Evolutionary conservation across 345 rosid species (phyloP), one percentile per base, ranked within the genome.

Genomic region (Brassica cretica): DNA sequence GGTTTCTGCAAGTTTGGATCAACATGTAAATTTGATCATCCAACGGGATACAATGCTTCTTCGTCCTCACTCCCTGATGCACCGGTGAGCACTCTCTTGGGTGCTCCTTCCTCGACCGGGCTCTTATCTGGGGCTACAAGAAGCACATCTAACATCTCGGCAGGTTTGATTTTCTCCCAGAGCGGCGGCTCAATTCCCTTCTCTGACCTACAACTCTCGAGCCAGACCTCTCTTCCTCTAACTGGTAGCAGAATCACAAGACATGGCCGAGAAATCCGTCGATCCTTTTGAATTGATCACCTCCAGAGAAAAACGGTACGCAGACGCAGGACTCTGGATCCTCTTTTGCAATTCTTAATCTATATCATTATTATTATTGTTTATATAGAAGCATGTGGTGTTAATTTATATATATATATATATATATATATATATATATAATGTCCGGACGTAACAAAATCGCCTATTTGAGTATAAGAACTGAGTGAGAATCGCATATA

Each of bases 21-120:
- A 18, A 85, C 88, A 27, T 91, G 96, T 88, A 91, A 86, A 78
- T 93, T 88, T 67, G 91, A 93, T 82, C 98, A 91, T 84, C 95
- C 97, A 55, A 66, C 89, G 82, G 92, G 86, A 83, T 91, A 91
- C 88, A 93, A 90, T 77, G 90, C 95, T 41, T 93, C 98, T 8
- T 91, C 95, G 1, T 93, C 98, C 15, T 90, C 98, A 51, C 94
- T 93, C 15, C 74, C 88, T 69, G 98, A 93, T 73, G 85, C 87
- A 82, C 95, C 98, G 0, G 92, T 91, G 76, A 91, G 91, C 76
- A 85, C 97, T 74, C 88, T 88, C 72, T 74, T 90, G 2, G 91
- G 85, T 39, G 84, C 89, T 3, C 77, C 93, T 6, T 84, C 93
- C 5, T 82, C 89, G 67, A 80, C 94, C 25, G 94, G 89, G 75